Evolutionary conservation across 148 eudicot genomes (phyloP).

Genomic region (Rhododendron molle): DNA sequence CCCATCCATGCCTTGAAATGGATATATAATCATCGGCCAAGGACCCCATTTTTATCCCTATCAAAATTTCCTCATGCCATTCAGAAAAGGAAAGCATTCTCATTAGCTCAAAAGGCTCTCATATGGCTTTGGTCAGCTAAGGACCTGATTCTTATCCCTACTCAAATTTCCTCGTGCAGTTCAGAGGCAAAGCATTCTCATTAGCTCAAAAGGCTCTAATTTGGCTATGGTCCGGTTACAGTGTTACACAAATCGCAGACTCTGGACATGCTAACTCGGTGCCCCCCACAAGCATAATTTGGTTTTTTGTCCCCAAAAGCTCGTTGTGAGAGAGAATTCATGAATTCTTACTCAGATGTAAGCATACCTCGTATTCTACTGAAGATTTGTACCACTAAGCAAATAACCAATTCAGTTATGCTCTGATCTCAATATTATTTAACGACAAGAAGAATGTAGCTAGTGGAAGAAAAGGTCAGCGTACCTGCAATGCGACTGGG

Average conservation of each 20-base stretch:
- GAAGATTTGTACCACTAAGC: neutral
- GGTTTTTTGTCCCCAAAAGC: neutral
- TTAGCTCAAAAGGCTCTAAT: neutral
- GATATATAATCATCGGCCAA: neutral
- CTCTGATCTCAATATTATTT: neutral
- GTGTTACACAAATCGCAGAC: neutral
- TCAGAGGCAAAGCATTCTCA: neutral
- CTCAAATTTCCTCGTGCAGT: neutral
- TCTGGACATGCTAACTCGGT: neutral
- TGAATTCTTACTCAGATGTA: neutral
- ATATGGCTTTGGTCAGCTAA: neutral
- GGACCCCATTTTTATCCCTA: neutral
- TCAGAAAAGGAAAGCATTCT: neutral
- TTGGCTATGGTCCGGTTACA: neutral
- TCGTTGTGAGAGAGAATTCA: neutral
- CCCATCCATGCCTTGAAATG: neutral
- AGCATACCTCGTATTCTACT: neutral
- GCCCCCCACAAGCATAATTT: neutral
- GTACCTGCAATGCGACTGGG: conserved; percentile 76
- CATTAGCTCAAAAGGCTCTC: neutral
- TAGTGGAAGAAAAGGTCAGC: neutral
- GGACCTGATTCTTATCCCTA: neutral
- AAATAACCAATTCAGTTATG: neutral
- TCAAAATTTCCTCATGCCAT: neutral
- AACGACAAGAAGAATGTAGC: neutral